A percentile compares a stretch with the other conserved stretches of the same genome.
Evolutionary conservation across 108 stramenopile species (phyloP).

Genomic region (Pseudonitzschia pungens): DNA sequence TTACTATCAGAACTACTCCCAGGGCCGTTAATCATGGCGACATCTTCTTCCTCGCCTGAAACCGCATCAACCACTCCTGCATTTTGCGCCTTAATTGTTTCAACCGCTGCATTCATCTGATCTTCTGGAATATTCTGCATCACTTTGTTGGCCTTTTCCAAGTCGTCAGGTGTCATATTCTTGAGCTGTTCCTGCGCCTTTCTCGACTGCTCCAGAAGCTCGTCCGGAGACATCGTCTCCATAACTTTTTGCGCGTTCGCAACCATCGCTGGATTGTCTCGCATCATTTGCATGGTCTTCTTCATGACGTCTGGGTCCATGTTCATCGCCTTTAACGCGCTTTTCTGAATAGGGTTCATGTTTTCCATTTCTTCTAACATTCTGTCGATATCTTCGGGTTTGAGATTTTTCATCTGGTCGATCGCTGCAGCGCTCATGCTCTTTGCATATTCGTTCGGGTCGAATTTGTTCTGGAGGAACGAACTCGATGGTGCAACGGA

Average conservation of each 20-base stretch:
- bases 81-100: slow-evolving; percentile 21
- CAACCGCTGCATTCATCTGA: slow-evolving; percentile 31
- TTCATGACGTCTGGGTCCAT: slow-evolving; percentile 67
- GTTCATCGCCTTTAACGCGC: slow-evolving; percentile 62
- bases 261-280: slow-evolving; percentile 70
- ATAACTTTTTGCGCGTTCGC: slow-evolving; percentile 59
- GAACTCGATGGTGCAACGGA: background rate
- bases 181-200: slow-evolving; percentile 57
- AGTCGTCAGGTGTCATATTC: slow-evolving; percentile 51
- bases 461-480: background rate
- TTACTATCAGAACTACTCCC: slow-evolving; percentile 56
- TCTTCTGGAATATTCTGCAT: slow-evolving; percentile 41
- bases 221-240: slow-evolving; percentile 61
- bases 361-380: slow-evolving; percentile 68
- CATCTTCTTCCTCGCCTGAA: slow-evolving; percentile 16
- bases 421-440: slow-evolving; percentile 39
- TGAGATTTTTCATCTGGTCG: slow-evolving; percentile 62
- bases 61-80: background rate
- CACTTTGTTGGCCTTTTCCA: slow-evolving; percentile 46
- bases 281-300: slow-evolving; percentile 73
- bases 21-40: slow-evolving; percentile 8
- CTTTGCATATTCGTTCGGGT: slow-evolving; percentile 10
- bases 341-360: slow-evolving; percentile 53
- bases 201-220: slow-evolving; percentile 57
- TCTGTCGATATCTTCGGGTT: slow-evolving; percentile 57